Percentiles rank a stretch among this genome's conserved stretches.
Evolutionary conservation across 148 eudicot genomes (phyloP).

Genomic region (Camellia sinensis): DNA sequence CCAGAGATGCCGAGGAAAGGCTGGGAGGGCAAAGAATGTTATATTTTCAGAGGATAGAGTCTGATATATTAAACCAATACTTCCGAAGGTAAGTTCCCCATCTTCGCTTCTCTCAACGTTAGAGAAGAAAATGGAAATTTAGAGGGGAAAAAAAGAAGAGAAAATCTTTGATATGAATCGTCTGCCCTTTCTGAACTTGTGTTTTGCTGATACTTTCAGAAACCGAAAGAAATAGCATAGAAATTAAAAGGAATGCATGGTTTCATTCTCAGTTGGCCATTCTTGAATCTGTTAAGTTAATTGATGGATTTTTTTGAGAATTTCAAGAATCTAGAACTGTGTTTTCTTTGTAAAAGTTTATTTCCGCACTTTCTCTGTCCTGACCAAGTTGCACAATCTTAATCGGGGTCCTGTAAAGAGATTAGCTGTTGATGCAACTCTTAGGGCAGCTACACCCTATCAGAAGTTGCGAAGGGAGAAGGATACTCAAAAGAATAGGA

Average conservation of each 20-base stretch:
- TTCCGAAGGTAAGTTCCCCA: constrained; percentile 70
- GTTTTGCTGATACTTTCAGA: neutral
- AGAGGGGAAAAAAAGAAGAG: neutral
- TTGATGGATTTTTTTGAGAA: neutral
- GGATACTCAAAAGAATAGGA: constrained; percentile 56
- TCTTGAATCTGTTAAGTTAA: neutral
- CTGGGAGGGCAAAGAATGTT: constrained; percentile 98
- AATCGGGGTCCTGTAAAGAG: constrained; percentile 91
- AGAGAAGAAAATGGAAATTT: neutral
- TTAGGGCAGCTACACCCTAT: constrained; percentile 99
- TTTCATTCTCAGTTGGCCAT: neutral
- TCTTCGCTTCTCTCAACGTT: neutral
- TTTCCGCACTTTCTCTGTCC: neutral
- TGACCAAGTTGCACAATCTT: constrained; percentile 12
- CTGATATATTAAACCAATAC: constrained; percentile 96
- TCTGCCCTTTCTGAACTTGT: constrained; percentile 9
- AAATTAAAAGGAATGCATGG: neutral
- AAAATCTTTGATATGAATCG: neutral
- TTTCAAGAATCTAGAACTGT: neutral
- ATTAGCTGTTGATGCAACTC: constrained; percentile 99
- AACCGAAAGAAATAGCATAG: neutral
- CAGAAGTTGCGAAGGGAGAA: constrained; percentile 88
- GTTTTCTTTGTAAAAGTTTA: constrained; percentile 3
- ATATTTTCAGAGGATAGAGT: constrained; percentile 99
- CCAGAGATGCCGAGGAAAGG: constrained; percentile 86